These are phyloP conservation scores for Pugionium dolabratum DNA, from an alignment of 345 rosid genomes.

Conservation along the genomic window DNA sequence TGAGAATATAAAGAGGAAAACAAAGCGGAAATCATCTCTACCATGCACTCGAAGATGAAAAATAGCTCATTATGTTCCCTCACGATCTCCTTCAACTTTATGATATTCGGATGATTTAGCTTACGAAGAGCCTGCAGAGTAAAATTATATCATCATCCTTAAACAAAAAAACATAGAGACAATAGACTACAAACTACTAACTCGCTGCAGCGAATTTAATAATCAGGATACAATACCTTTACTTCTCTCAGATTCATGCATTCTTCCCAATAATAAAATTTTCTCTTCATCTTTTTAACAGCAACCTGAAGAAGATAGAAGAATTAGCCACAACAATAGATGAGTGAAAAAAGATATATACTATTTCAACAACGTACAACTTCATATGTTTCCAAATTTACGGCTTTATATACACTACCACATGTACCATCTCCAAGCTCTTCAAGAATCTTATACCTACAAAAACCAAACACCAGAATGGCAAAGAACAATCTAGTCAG, in stretches of 20 bases:
- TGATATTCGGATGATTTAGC: constrained; percentile 78
- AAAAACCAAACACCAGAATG: constrained; percentile 4
- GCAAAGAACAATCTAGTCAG: constrained; percentile 4
- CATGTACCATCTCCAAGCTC: constrained; percentile 99
- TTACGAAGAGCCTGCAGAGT: constrained; percentile 81
- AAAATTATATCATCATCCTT: not conserved
- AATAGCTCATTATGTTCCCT: constrained; percentile 83
- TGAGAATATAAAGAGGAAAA: not conserved
- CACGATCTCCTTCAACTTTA: constrained; percentile 92
- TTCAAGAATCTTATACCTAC: constrained; percentile 75
- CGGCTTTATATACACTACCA: constrained; percentile 85
- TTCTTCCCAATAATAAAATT: constrained; percentile 90
- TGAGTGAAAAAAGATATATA: not conserved
- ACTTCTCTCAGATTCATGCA: constrained; percentile 89
- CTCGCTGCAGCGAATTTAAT: not conserved
- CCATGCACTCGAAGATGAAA: constrained; percentile 96
- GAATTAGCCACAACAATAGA: not conserved
- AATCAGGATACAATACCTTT: constrained; percentile 51
- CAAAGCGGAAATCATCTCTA: constrained; percentile 38
- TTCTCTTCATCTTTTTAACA: constrained; percentile 94
- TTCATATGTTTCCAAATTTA: constrained; percentile 71
- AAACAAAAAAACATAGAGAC: constrained; percentile 9
- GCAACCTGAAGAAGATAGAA: constrained; percentile 60
- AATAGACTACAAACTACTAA: too few species aligned
- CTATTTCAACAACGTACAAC: constrained; percentile 47